Percentiles rank a stretch among this genome's conserved stretches.
These are phyloP conservation scores for Rugonectria rugulosa DNA, from an alignment of 2,329 filamentous ascomycete genomes.

Conservation along the genomic window DNA sequence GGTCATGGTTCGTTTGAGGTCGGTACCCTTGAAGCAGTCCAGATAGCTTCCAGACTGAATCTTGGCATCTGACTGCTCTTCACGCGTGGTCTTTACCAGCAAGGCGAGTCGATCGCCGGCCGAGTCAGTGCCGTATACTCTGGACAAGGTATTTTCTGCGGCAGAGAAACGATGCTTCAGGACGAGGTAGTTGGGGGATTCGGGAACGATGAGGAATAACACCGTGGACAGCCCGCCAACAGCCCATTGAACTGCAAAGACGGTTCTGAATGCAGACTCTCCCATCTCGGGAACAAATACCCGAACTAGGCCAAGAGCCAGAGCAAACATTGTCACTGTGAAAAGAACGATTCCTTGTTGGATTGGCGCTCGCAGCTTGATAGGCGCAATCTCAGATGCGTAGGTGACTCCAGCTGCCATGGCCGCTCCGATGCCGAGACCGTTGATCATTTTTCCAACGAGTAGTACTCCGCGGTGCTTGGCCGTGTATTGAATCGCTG, in stretches of 20 bases:
- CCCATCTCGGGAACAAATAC: constrained; percentile 6
- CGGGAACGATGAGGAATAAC: constrained; percentile 9
- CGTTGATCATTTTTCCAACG: constrained; percentile 19
- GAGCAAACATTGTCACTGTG: constrained; percentile 11
- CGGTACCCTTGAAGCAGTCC: constrained; percentile 13
- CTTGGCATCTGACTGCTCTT: constrained; percentile 1
- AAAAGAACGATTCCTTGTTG: constrained; percentile 16
- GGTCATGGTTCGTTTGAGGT: constrained; percentile 14
- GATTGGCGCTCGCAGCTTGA: constrained; percentile 15
- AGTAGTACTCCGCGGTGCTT: constrained; percentile 8
- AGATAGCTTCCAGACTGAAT: constrained; percentile 15
- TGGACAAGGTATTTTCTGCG: constrained; percentile 8
- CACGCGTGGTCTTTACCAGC: constrained; percentile 9
- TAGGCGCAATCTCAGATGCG: constrained; percentile 16
- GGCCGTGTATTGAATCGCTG: constrained; percentile 9
- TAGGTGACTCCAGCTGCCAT: constrained; percentile 18
- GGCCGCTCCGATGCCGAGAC: constrained; percentile 12
- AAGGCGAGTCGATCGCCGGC: constrained; percentile 6
- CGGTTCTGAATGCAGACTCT: constrained; percentile 10
- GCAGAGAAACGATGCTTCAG: constrained; percentile 7
- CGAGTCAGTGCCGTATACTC: constrained; percentile 3
- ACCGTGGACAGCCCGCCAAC: constrained; percentile 9
- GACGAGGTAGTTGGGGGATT: constrained; percentile 15
- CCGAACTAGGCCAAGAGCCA: constrained; percentile 10
- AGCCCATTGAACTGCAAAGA: constrained; percentile 15